Evolutionary conservation across 495 filamentous ascomycete species (phyloP), one percentile per base, ranked within the genome.

Genomic region (Cairneyella variabilis): DNA sequence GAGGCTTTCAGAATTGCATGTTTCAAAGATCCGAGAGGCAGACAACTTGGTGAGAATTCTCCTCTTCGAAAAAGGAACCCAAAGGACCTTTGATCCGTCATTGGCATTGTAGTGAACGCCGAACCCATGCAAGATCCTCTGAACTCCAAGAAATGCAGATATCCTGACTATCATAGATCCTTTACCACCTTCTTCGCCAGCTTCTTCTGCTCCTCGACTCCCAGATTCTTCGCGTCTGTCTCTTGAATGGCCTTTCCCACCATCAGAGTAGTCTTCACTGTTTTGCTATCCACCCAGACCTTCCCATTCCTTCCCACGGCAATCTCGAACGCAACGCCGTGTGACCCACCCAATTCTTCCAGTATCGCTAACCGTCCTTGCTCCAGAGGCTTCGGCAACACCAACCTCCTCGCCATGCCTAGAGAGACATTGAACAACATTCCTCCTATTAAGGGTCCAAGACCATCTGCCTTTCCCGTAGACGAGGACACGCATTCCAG

Each of bases 261-360:
- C 5, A 81, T 75, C 44, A 97, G 63, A 8, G 88, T 90, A 54
- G 74, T 79, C 66, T 73, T 78, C 22, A 85, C 67, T 41, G 76
- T 84, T 12, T 83, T 86, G 43, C 84, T 81, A 58, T 89, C 81
- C 16, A 97, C 85, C 93, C 93, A 97, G 30, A 97, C 79, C 71
- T 80, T 86, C 18, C 93, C 93, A 67, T 98, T 98, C 65, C 91
- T 83, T 20, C 95, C 95, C 22, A 96, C 89, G 3, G 93, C 93
- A 53, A 93, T 84, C 74, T 98, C 93, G 69, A 97, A 98, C 45
- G 80, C 78, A 38, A 92, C 72, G 43, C 84, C 75, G 38, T 83
- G 20, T 3, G 44, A 87, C 60, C 78, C 83, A 14, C 84, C 91
- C n/a, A 97, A 69, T 61, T 90, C 88, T 53, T 95, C 89, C 44